Evolutionary conservation across 805 yeast genomes (phyloP).

Genomic region (Spathaspora boniae): DNA sequence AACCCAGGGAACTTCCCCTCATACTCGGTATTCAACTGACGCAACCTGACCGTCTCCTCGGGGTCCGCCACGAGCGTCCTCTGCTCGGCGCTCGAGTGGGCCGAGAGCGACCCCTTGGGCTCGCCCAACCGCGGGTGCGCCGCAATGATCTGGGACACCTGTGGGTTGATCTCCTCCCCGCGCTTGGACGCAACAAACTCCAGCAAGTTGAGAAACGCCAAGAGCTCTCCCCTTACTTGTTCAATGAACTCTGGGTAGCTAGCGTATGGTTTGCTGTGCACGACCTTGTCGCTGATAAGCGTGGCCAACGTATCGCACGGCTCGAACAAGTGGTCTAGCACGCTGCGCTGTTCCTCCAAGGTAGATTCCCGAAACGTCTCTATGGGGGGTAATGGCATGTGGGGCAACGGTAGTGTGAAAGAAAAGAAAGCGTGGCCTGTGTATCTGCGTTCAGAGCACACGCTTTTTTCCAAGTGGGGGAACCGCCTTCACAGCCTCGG

Average conservation of each 20-base stretch:
- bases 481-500: too few species aligned
- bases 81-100: slow-evolving; percentile 71
- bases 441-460: too few species aligned
- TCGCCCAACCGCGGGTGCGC: slow-evolving; percentile 93
- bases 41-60: slow-evolving; percentile 49
- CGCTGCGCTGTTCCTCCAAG: slow-evolving; percentile 26
- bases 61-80: slow-evolving; percentile 50
- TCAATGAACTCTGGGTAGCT: slow-evolving; percentile 43
- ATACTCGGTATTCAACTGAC: slow-evolving; percentile 54
- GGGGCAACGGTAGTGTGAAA: too few species aligned
- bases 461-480: too few species aligned
- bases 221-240: slow-evolving; percentile 35
- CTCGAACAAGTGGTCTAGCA: slow-evolving; percentile 61
- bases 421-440: too few species aligned
- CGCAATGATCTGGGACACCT: slow-evolving; percentile 58
- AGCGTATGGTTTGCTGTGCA: slow-evolving; percentile 13
- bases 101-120: slow-evolving; percentile 47
- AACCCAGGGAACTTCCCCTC: slow-evolving; percentile 65
- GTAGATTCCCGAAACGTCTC: slow-evolving; percentile 16
- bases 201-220: slow-evolving; percentile 24
- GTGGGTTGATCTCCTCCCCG: slow-evolving; percentile 18
- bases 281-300: slow-evolving; percentile 27
- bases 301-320: slow-evolving; percentile 50
- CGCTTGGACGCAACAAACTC: slow-evolving; percentile 19
- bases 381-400: slow-evolving; percentile 30